These are phyloP conservation scores for Cryptococcus jaspeensis DNA, from an alignment of 1,284 basidiomycete genomes.

Conservation along the genomic window DNA sequence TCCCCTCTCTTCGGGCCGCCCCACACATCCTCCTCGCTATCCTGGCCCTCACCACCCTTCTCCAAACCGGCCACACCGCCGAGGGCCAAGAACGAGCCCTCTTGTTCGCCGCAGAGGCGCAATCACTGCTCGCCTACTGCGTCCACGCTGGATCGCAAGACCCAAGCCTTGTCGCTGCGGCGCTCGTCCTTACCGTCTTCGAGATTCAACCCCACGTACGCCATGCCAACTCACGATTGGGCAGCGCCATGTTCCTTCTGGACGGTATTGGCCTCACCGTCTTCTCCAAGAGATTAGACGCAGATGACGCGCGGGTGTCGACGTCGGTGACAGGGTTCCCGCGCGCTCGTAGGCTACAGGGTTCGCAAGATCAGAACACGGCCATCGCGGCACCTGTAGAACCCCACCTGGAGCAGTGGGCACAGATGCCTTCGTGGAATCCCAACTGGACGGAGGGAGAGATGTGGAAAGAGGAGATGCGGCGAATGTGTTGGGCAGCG, in stretches of 20 bases:
- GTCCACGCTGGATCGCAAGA: conserved; percentile 23
- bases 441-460: conserved; percentile 15
- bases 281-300: conserved; percentile 12
- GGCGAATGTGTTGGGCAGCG: conserved; percentile 33
- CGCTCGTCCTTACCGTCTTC: conserved; percentile 30
- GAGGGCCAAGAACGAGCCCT: conserved; percentile 22
- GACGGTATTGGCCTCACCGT: conserved; percentile 25
- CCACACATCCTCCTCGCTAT: conserved; percentile 31
- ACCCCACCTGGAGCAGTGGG: conserved; percentile 6
- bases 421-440: conserved; percentile 17
- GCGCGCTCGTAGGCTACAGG: neutral
- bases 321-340: neutral
- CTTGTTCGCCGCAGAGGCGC: conserved; percentile 25
- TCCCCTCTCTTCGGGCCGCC: conserved; percentile 13
- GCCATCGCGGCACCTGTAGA: neutral
- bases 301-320: conserved; percentile 10
- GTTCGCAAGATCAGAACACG: too few species aligned
- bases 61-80: conserved; percentile 20
- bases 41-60: conserved; percentile 22
- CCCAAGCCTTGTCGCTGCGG: conserved; percentile 27
- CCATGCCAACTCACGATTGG: conserved; percentile 22
- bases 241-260: conserved; percentile 21
- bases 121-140: conserved; percentile 20
- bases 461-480: conserved; percentile 29
- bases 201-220: conserved; percentile 33